phyloP scores from a whole-genome alignment of 2,329 filamentous ascomycete genomes.

The Juglanconis juglandina region DNA sequence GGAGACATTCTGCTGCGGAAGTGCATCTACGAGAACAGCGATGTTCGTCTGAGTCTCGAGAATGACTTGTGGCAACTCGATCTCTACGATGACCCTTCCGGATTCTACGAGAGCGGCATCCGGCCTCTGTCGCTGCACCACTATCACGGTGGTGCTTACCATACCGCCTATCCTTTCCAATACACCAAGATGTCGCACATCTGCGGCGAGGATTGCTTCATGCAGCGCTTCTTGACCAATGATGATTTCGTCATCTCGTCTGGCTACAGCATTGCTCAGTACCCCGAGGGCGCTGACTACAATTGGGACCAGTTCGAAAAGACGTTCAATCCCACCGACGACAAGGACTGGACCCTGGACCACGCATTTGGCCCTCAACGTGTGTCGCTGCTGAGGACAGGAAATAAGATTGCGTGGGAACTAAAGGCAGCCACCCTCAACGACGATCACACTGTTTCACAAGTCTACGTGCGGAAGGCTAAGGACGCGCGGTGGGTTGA shows the following conservation, averaged over 20 bases:
- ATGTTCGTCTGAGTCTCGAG: conserved; percentile 54
- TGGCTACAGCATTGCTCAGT: conserved; percentile 58
- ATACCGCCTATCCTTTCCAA: conserved; percentile 50
- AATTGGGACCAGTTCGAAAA: conserved; percentile 30
- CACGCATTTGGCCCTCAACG: conserved; percentile 30
- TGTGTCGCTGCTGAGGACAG: conserved; percentile 25
- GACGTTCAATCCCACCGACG: conserved; percentile 28
- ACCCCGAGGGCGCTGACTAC: conserved; percentile 47
- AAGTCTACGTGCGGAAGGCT: conserved; percentile 51
- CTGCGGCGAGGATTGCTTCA: conserved; percentile 58
- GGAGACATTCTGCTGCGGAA: conserved; percentile 61
- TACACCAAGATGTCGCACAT: conserved; percentile 56
- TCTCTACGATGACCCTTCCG: conserved; percentile 56
- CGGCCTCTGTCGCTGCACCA: conserved; percentile 61
- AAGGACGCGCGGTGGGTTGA: conserved; percentile 53
- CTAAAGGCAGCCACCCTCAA: conserved; percentile 47
- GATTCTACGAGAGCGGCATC: conserved; percentile 62
- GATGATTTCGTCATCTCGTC: conserved; percentile 56
- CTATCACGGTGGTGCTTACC: conserved; percentile 60
- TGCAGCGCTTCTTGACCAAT: conserved; percentile 54
- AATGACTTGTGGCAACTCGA: conserved; percentile 61
- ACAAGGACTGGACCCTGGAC: conserved; percentile 32
- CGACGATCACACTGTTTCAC: conserved; percentile 47
- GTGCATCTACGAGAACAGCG: conserved; percentile 62
- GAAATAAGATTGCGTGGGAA: conserved; percentile 38